Percentiles rank a stretch among this genome's conserved stretches.
These are phyloP conservation scores for Teratosphaeria viscida DNA, from an alignment of 2,329 filamentous ascomycete species.

Conservation along the genomic window DNA sequence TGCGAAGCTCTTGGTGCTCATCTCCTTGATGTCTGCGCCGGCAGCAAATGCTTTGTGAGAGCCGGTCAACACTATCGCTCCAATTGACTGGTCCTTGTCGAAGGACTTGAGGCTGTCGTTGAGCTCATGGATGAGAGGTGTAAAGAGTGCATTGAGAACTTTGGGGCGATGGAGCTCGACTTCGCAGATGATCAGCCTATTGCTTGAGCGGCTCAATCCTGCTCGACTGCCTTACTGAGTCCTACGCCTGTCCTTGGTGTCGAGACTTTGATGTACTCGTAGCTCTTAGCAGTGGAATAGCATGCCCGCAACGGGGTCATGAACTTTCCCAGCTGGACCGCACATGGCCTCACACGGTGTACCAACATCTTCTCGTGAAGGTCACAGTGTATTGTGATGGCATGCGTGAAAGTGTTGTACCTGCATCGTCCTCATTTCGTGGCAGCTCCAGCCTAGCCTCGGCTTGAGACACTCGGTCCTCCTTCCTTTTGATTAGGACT, in stretches of 20 bases:
- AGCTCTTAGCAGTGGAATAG: slow-evolving; percentile 43
- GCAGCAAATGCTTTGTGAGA: slow-evolving; percentile 87
- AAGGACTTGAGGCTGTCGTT: slow-evolving; percentile 65
- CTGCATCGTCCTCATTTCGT: not conserved
- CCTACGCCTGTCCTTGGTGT: slow-evolving; percentile 81
- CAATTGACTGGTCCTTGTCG: slow-evolving; percentile 58
- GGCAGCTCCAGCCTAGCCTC: not conserved
- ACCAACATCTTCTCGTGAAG: slow-evolving; percentile 15
- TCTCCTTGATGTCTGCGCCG: slow-evolving; percentile 97
- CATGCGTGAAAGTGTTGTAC: not conserved
- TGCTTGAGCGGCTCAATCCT: not conserved
- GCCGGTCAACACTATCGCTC: slow-evolving; percentile 76
- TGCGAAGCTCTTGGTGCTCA: slow-evolving; percentile 84
- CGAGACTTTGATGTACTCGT: slow-evolving; percentile 75
- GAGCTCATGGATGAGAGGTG: slow-evolving; percentile 80
- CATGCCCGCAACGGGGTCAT: slow-evolving; percentile 46
- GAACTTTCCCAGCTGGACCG: slow-evolving; percentile 48
- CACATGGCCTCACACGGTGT: slow-evolving; percentile 44
- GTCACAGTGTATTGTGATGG: too few relatives aligned
- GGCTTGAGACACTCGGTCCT: not conserved
- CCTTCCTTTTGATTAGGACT: not conserved
- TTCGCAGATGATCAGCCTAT: slow-evolving; percentile 30
- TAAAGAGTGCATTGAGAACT: slow-evolving; percentile 87
- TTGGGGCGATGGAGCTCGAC: slow-evolving; percentile 91
- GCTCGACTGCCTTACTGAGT: slow-evolving; percentile 51